Evolutionary conservation across 371 early-diverging fungal genomes (phyloP), one percentile per base, ranked within the genome.

Genomic region (Dentiscutata heterogama): DNA sequence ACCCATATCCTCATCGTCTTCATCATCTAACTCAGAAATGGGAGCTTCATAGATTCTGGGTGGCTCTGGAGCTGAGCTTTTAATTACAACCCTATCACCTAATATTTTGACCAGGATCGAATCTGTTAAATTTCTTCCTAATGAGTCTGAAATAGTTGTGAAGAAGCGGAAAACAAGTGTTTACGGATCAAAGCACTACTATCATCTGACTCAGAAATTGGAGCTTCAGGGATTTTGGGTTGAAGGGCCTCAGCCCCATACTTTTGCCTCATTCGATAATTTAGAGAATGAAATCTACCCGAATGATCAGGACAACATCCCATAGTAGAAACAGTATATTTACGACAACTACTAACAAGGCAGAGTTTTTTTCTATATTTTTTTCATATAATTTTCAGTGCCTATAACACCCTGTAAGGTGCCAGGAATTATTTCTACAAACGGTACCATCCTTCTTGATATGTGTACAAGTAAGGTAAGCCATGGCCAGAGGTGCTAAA

Each of bases 11-110:
- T 64, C 31, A 31, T 64, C 42, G 10, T 42, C 42, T 18, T 70
- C 70, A 60, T 60, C 46, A 70, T 70, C 71, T 25, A 22, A 70
- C 71, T 70, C 25, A 22, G 71, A 70, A 70, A 70, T 22, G 5
- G 50, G 46, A 70, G 39, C 50, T 70, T 70, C 50, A 70, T 70
- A 70, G 46, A 70, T 70, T 70, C 71, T 70, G 70, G 70, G 42
- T 70, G 25, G 20, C 35, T 35, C 35, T 42, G 42, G 42, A 42
- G 42, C 42, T 42, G 42, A 42, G 42, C 42, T 42, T 42, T 42
- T 42, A 42, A 42, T 42, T 42, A 42, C 42, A 42, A 42, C 42
- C 42, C 42, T 42, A 42, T 42, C 42, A 42, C 10, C 7, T 42
- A 42, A 8, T 42, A 42, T 42, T 42, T 42, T 42, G 42, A 42